phyloP scores from a whole-genome alignment of 345 rosid species.

The Barbarea vulgaris region DNA sequence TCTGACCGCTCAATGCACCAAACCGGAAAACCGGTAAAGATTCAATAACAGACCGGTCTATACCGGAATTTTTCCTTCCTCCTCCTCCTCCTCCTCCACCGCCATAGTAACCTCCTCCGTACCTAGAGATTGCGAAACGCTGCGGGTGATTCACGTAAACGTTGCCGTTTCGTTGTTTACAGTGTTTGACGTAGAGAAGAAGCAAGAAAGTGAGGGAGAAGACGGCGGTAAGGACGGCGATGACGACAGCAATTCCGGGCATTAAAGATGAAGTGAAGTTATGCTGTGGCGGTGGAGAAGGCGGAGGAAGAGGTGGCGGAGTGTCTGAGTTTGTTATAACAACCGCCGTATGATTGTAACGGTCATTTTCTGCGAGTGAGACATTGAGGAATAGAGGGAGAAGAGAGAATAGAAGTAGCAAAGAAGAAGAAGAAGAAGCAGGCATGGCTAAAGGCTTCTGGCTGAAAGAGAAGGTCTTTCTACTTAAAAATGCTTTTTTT shows the following conservation, averaged over 20 bases:
- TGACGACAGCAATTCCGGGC: conserved; percentile 62
- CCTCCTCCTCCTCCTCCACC: conserved; percentile 9
- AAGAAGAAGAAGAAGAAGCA: conserved; percentile 31
- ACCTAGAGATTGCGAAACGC: conserved; percentile 18
- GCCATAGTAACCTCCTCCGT: conserved; percentile 15
- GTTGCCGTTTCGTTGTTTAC: conserved; percentile 47
- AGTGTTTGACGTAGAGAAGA: conserved; percentile 84
- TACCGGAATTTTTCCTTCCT: conserved; percentile 70
- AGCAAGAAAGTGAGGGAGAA: conserved; percentile 77
- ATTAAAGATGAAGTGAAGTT: conserved; percentile 47
- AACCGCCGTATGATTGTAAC: conserved; percentile 22
- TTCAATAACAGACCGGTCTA: conserved; percentile 70
- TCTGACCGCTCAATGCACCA: conserved; percentile 68
- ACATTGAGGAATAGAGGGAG: conserved; percentile 23
- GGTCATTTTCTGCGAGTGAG: conserved; percentile 28
- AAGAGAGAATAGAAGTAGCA: conserved; percentile 1
- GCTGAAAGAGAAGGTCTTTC: conserved; percentile 28
- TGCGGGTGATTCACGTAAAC: conserved; percentile 31
- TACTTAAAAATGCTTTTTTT: conserved; percentile 15
- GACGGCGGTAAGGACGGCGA: conserved; percentile 65
- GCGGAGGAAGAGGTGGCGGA: conserved; percentile 31
- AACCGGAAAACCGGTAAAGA: conserved; percentile 85
- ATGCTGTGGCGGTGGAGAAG: conserved; percentile 28
- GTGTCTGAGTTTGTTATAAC: background rate
- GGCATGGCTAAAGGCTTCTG: conserved; percentile 31